Conservation (phyloP, 306 rosid genomes). For the Vicia villosa region DNA sequence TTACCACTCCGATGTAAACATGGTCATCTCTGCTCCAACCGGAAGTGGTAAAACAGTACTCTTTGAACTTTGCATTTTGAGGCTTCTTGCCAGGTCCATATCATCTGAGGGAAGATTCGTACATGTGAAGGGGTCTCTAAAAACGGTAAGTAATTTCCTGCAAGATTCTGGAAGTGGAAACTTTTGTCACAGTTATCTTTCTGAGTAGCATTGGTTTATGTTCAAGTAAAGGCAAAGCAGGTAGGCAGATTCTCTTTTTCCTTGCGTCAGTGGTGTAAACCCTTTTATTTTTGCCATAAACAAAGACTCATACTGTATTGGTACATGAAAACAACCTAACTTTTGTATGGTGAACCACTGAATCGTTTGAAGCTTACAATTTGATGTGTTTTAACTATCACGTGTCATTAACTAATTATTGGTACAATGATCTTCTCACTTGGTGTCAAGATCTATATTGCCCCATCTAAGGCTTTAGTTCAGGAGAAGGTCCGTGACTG, state of each 20-base stretch:
- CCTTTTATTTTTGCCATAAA: background rate
- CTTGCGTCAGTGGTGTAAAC: conserved; percentile 1
- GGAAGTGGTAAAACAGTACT: conserved; percentile 97
- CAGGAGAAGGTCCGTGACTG: conserved; percentile 96
- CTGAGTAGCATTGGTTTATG: background rate
- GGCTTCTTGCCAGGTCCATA: conserved; percentile 81
- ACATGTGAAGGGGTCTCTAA: conserved; percentile 80
- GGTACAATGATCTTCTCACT: conserved; percentile 39
- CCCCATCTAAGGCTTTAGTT: conserved; percentile 96
- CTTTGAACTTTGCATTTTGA: conserved; percentile 92
- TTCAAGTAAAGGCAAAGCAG: conserved; percentile 16
- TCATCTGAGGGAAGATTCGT: conserved; percentile 61
- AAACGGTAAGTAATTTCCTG: conserved; percentile 65
- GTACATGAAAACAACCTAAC: conserved; percentile 14
- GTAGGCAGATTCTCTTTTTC: conserved; percentile 21
- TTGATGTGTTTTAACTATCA: conserved; percentile 24
- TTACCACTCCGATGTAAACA: conserved; percentile 83
- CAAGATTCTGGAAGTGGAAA: conserved; percentile 4
- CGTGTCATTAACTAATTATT: conserved; percentile 27
- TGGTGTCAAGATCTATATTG: conserved; percentile 73
- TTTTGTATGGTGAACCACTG: conserved; percentile 35
- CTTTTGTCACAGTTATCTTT: conserved; percentile 23
- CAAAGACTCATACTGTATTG: background rate
- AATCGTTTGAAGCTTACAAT: conserved; percentile 36
- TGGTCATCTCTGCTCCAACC: conserved; percentile 97